A percentile compares a stretch with the other conserved stretches of the same genome.
Conservation (phyloP, 2,329 filamentous ascomycete genomes). For the Gliomastix tumulicola region DNA sequence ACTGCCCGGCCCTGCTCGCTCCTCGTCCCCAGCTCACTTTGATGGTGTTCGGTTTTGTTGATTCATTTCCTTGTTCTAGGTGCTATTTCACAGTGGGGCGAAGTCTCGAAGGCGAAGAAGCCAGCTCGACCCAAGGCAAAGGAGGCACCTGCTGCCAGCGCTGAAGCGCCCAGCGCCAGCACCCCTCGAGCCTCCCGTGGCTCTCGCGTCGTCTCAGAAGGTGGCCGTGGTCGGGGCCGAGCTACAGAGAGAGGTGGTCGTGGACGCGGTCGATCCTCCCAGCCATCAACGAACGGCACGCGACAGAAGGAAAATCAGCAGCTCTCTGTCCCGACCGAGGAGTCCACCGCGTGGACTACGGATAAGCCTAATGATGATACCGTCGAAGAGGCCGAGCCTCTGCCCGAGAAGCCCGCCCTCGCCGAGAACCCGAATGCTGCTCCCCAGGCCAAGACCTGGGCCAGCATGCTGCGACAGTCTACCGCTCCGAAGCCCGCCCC, state of each 20-base stretch:
- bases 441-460: conserved; percentile 57
- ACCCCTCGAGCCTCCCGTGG: conserved; percentile 46
- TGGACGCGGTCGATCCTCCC: conserved; percentile 51
- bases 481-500: conserved; percentile 50
- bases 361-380: conserved; percentile 25
- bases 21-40: background rate
- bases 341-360: conserved; percentile 48
- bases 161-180: conserved; percentile 41
- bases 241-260: conserved; percentile 57
- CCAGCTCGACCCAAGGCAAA: conserved; percentile 65
- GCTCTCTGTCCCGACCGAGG: conserved; percentile 62
- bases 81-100: conserved; percentile 74
- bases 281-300: conserved; percentile 53
- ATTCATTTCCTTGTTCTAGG: conserved; percentile 41
- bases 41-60: background rate
- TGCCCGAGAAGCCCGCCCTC: conserved; percentile 22
- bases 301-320: conserved; percentile 47
- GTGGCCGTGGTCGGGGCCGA: conserved; percentile 54
- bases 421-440: conserved; percentile 26
- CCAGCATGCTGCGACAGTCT: conserved; percentile 64
- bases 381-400: conserved; percentile 21
- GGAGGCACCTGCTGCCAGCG: conserved; percentile 43
- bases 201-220: conserved; percentile 54
- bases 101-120: conserved; percentile 77
- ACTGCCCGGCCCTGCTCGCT: background rate